Base-by-base conservation (phyloP, 2,329 filamentous ascomycete genomes). In the Penicillium rolfsii region DNA sequence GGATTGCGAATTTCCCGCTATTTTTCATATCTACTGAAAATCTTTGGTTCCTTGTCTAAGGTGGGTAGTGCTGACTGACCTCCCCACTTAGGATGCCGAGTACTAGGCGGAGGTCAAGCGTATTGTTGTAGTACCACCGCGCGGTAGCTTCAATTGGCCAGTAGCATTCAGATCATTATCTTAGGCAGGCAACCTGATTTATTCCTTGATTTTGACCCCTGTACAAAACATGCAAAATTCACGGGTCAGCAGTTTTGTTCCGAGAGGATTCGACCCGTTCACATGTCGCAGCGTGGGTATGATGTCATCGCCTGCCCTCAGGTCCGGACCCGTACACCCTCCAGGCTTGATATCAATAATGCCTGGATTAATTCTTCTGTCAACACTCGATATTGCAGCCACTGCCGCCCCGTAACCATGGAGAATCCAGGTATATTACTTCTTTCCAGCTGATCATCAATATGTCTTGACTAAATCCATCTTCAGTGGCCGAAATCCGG, bases 401-500 rank as follows among this genome's bases (percentile, higher is more conserved):
- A 6, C 19, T 30, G 4, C 9, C 9, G 19, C 8, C 11, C 3
- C 9, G 7, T 5, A 12, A 12, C 45, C 48, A 69, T 70, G 59
- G 63, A 67, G 22, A 62, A 60, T 19, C 66, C 67, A 59, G 64
- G 60, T 64, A 30, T 22, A 16, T 49, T 52, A 30, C 0, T 4
- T 36, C 11, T 14, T 3, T 48, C 6, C 33, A n/a, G n/a, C 7
- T 30, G 33, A 9, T 28, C 2, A 12, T 3, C 9, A 24, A 4
- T 14, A 1, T 7, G 22, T 2, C 8, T 6, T 28, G 2, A 26
- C 26, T 40, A 9, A 43, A 41, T 35, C 36, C 2, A n/a, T 33
- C 6, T 52, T 45, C 55, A 81, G 81, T 81, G 28, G 70, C 77
- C 56, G 88, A 96, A 63, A 89, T 94, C 66, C 72, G 81, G 24